Evolutionary conservation across 306 rosid species (phyloP), one percentile per base, ranked within the genome.

Genomic region (Vigna mungo): DNA sequence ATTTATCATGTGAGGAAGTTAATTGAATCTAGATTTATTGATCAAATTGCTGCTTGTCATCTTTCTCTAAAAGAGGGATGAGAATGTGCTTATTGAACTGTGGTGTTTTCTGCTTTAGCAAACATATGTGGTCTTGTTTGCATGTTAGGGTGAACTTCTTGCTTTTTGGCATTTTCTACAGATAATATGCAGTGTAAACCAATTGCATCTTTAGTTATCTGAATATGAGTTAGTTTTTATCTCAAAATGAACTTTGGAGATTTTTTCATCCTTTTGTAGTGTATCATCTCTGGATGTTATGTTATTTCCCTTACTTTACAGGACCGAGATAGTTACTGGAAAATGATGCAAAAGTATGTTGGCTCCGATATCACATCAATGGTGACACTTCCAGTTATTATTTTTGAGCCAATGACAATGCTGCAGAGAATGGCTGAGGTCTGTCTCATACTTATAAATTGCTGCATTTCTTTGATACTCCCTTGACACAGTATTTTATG

Each of bases 391-490:
- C 99, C 99, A 2, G 99, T 95, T 62, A 66, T 89, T 49, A 91
- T 95, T 85, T 95, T 89, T 87, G 99, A 95, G 89, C 99, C 99
- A 76, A 95, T 92, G 99, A 89, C 99, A 44, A 88, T 85, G 92
- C 82, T 95, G 74, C 99, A 95, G 86, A 92, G 37, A 89, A 84
- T 95, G 94, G 97, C 99, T 0, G 99, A 95, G 99, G 98, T 95
- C 53, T 67, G 94, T 85, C 17, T 68, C 46, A 66, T 76, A 48
- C 36, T 9, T 65, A 56, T 59, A 53, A 53, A 63, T 44, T 51
- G n/a, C 44, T 62, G 72, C 46, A 59, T 71, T 44, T 80, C 64
- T 44, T 59, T 54, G 77, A 21, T 62, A 15, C 71, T 76, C 6
- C 52, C 49, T 27, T 12, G 16, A 11, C n/a, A 39, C 66, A n/a